Conservation (phyloP, 805 yeast species). For the Monosporozyma servazzii region DNA sequence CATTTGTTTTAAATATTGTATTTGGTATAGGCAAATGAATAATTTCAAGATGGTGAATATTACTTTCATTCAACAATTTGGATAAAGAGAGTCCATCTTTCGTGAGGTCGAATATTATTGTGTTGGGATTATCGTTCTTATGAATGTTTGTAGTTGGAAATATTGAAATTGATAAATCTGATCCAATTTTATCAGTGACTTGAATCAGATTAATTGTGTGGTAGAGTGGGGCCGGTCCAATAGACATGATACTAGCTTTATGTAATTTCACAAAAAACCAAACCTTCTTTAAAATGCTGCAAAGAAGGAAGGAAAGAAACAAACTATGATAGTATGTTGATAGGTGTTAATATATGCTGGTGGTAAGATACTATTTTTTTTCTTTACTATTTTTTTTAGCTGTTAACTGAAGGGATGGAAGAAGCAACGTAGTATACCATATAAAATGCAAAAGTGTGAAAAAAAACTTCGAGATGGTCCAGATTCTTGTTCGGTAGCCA, state of each 20-base stretch:
- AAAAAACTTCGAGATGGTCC: no score
- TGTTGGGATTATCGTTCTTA: background rate
- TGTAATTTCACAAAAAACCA: no score
- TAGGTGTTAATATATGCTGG: no score
- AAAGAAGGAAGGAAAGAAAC: no score
- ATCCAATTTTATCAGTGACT: background rate
- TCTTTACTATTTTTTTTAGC: no score
- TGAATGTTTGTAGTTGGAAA: background rate
- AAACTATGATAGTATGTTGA: no score
- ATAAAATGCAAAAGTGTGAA: no score
- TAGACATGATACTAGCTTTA: background rate
- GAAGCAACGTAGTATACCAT: no score
- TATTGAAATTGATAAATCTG: background rate
- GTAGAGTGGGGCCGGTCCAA: background rate
- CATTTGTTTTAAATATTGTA: slow-evolving; percentile 20
- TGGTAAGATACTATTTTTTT: no score
- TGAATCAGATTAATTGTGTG: background rate
- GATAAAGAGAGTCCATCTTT: background rate
- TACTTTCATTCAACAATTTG: background rate
- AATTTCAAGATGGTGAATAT: background rate
- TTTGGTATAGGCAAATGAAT: slow-evolving; percentile 23
- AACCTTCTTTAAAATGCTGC: background rate
- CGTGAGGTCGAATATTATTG: background rate
- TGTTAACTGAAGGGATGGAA: no score
- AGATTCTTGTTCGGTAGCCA: no score